Evolutionary conservation across 2,329 filamentous ascomycete species (phyloP), one percentile per base, ranked within the genome.

Genomic region (Neofusicoccum parvum): DNA sequence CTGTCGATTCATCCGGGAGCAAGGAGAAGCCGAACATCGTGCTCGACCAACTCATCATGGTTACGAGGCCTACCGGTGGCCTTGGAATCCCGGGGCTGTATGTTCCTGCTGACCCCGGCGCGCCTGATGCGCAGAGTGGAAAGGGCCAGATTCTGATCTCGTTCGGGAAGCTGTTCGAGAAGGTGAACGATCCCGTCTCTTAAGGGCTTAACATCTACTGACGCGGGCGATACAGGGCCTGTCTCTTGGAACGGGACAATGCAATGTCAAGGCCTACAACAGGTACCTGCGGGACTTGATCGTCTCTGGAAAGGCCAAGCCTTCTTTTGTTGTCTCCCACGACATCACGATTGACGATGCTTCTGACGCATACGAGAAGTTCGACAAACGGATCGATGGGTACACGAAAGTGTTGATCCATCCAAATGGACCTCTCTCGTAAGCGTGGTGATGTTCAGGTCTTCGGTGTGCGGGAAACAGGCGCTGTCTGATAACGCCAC

Each of bases 401-500:
- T 90, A 88, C 68, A 89, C 87, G 12, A 90, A 90, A 77, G 87
- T 90, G 12, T 76, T 89, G 66, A 87, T 90, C 66, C 88, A 89
- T 71, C 88, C 87, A 0, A 90, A 90, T 68, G 87, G 87, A 11
- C 66, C 66, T 37, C 27, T 60, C 23, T 37, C 41, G n/a, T 60
- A 32, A 60, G 43, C n/a, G 15, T 14, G 17, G 11, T 11, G 14
- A 5, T 27, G 12, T 12, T 49, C 12, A n/a, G 23, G 27, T 32
- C 27, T 32, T 7, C 27, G 5, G 27, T 7, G 27, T 23, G 23
- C 23, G 23, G 23, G 23, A 23, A 23, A 23, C 23, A 23, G 23
- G 0, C 1, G 23, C 23, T 23, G 23, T 23, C 5, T 32, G 27
- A 32, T 7, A 32, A 32, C 27, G 6, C 27, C 27, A 32, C 27